A percentile compares a stretch with the other conserved stretches of the same genome.
phyloP scores from a whole-genome alignment of 225 moss, liverwort and hornwort species.

The Pseudisothecium myosuroides region DNA sequence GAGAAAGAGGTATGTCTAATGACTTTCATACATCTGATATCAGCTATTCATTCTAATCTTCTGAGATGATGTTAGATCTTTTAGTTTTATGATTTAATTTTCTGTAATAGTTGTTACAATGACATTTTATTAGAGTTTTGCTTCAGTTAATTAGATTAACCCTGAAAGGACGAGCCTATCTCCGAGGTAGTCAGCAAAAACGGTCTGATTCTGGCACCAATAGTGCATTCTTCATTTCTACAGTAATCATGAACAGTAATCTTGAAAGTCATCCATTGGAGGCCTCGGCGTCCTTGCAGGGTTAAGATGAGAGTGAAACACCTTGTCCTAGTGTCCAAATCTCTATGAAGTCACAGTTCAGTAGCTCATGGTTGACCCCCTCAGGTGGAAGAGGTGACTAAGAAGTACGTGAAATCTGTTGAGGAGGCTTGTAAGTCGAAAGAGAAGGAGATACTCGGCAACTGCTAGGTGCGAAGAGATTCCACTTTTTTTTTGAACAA shows the following conservation, averaged over 20 bases:
- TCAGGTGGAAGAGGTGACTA: constrained; percentile 81
- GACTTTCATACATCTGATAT: background rate
- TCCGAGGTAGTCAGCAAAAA: background rate
- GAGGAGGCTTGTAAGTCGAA: constrained; percentile 72
- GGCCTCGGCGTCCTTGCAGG: background rate
- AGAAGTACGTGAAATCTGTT: constrained; percentile 52
- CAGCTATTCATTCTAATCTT: background rate
- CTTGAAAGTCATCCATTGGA: background rate
- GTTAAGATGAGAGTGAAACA: background rate
- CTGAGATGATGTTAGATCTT: background rate
- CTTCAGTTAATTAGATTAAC: background rate
- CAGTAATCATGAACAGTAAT: background rate
- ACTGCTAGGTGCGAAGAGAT: background rate
- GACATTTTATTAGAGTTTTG: background rate
- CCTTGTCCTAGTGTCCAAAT: background rate
- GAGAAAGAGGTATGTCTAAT: constrained; percentile 60
- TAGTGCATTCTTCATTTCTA: background rate
- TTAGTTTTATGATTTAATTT: background rate
- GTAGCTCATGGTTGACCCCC: background rate
- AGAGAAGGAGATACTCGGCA: constrained; percentile 62
- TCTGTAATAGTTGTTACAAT: background rate
- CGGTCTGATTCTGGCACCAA: background rate
- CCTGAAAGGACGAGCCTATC: background rate
- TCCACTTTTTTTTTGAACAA: background rate
- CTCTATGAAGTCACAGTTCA: background rate